Evolutionary conservation across 2,329 filamentous ascomycete genomes (phyloP).

Genomic region (Xylaria sp.): DNA sequence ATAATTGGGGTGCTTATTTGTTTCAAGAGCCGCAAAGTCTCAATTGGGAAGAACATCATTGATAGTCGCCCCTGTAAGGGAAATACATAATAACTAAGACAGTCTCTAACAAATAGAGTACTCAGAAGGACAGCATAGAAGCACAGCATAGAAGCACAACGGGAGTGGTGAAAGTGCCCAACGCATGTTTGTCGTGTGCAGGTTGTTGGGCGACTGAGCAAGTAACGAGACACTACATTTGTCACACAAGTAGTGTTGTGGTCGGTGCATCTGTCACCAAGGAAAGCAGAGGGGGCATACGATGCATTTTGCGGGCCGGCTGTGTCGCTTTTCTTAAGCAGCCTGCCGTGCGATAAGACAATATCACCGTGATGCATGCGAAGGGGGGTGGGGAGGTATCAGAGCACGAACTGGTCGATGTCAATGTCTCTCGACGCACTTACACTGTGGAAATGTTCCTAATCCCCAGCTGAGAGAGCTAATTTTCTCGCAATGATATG

Average conservation of each 20-base stretch:
- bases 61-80: not conserved
- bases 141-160: not conserved
- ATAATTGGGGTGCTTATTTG: not conserved
- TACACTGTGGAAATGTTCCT: conserved; percentile 2
- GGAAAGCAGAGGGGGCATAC: conserved; percentile 8
- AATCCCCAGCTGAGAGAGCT: conserved; percentile 14
- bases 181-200: not conserved
- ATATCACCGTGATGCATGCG: conserved; percentile 32
- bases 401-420: conserved; percentile 1
- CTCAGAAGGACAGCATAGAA: not conserved
- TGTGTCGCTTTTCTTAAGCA: conserved; percentile 34
- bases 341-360: conserved; percentile 35
- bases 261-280: not conserved
- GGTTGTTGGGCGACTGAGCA: not conserved
- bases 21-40: not conserved
- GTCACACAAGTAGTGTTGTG: not conserved
- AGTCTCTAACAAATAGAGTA: not conserved
- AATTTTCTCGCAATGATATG: conserved; percentile 7
- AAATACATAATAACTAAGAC: not conserved
- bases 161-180: not conserved
- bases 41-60: not conserved
- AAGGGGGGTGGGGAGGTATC: not conserved
- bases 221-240: conserved; percentile 7
- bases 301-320: conserved; percentile 23
- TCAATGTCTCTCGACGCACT: not conserved